These are phyloP conservation scores for Botrytis galanthina DNA, from an alignment of 2,329 filamentous ascomycete genomes.

Conservation along the genomic window DNA sequence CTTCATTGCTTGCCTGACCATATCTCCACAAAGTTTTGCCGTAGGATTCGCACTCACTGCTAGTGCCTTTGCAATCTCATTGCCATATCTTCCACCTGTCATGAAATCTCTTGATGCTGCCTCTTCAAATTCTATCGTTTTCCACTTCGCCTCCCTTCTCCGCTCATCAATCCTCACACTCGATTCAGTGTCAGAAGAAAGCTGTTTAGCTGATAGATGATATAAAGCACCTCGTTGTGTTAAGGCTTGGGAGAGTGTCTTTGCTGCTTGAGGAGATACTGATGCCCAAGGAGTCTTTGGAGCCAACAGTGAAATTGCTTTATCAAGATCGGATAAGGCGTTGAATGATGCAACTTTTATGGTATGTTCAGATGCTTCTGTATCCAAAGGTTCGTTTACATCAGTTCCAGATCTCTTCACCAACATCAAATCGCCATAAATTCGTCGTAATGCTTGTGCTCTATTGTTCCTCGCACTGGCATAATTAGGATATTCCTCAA, in stretches of 20 bases:
- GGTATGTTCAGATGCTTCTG: conserved; percentile 45
- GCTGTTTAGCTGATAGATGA: conserved; percentile 52
- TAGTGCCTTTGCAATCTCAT: conserved; percentile 61
- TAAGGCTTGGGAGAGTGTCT: conserved; percentile 66
- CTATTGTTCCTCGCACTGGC: conserved; percentile 74
- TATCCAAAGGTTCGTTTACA: conserved; percentile 27
- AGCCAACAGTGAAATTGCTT: conserved; percentile 57
- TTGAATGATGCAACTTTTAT: conserved; percentile 43
- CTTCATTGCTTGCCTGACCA: conserved; percentile 67
- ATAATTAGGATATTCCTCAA: conserved; percentile 60
- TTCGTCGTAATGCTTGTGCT: conserved; percentile 62
- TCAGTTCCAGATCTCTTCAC: background rate
- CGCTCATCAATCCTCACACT: conserved; percentile 11
- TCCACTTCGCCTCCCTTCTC: conserved; percentile 23
- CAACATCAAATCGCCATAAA: conserved; percentile 53
- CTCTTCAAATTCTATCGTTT: conserved; percentile 57
- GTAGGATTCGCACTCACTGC: conserved; percentile 66
- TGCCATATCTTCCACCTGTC: conserved; percentile 63
- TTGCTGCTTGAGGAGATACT: conserved; percentile 63
- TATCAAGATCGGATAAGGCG: conserved; percentile 54
- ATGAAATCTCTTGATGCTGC: conserved; percentile 62
- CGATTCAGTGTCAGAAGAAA: conserved; percentile 29
- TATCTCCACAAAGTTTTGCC: conserved; percentile 67
- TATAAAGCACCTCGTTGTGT: conserved; percentile 69
- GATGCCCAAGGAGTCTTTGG: conserved; percentile 50